A percentile compares a stretch with the other conserved stretches of the same genome.
These are phyloP conservation scores for Trypanosoma rangeli DNA, from an alignment of 208 protist species.

Conservation along the genomic window DNA sequence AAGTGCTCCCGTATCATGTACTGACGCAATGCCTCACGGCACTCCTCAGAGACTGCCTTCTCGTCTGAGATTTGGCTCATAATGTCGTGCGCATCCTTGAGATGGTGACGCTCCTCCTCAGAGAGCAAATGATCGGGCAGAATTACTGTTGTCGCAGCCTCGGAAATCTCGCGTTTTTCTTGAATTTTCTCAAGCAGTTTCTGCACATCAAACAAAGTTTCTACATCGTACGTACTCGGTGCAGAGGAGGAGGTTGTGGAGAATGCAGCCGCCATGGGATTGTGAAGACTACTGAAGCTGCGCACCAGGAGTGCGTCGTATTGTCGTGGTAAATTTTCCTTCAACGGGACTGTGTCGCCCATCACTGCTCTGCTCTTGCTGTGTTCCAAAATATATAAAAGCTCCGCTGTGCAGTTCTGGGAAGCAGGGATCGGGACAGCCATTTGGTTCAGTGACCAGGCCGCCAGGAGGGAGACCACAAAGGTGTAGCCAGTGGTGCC, in stretches of 20 bases:
- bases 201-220: slow-evolving; percentile 54
- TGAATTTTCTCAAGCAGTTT: slow-evolving; percentile 30
- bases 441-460: slow-evolving; percentile 79
- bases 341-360: slow-evolving; percentile 46
- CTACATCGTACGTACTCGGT: slow-evolving; percentile 43
- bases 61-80: slow-evolving; percentile 29
- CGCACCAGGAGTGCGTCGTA: slow-evolving; percentile 51
- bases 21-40: slow-evolving; percentile 22
- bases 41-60: slow-evolving; percentile 9
- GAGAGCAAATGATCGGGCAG: slow-evolving; percentile 29
- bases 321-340: slow-evolving; percentile 56
- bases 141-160: slow-evolving; percentile 5
- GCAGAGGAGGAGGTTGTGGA: neutral
- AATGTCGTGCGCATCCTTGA: slow-evolving; percentile 39
- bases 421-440: slow-evolving; percentile 70
- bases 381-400: slow-evolving; percentile 84
- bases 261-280: neutral
- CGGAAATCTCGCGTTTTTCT: slow-evolving; percentile 3
- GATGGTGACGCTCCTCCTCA: slow-evolving; percentile 10
- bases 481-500: slow-evolving; percentile 67
- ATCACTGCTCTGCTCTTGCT: slow-evolving; percentile 59
- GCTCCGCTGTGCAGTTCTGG: slow-evolving; percentile 69
- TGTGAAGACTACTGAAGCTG: slow-evolving; percentile 23
- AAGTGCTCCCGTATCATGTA: slow-evolving; percentile 32
- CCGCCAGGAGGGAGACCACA: slow-evolving; percentile 72